Base-by-base conservation (phyloP, 148 eudicot genomes). In the Euryodendron excelsum region DNA sequence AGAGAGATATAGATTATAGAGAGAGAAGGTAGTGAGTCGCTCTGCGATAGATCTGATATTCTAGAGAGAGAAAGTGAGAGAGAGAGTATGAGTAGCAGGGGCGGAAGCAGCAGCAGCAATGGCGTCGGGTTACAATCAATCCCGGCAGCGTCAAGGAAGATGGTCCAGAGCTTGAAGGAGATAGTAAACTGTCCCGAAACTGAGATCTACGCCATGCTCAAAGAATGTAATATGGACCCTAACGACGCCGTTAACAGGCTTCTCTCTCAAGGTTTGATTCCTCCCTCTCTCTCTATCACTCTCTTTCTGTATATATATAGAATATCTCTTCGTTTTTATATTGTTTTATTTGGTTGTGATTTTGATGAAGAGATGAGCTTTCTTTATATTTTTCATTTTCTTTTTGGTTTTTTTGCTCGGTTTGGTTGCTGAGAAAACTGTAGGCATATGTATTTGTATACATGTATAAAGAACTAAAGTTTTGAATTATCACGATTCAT, bases 221-320 rank as follows among this genome's bases (percentile, higher is more conserved):
- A 90, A 81, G 99, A 96, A 11, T 96, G 97, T 83, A 87, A 96
- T 74, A 96, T 96, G 99, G 98, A 96, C 93, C 97, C 97, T 81
- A 87, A 88, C 85, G 99, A 93, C 81, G 87, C 99, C 34, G 97
- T 93, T 74, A 87, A 84, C 81, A 90, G 98, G 20, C 98, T 96
- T 44, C 91, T 96, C 50, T 63, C 92, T 71, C 99, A 91, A 91
- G 98, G 99, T 95, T 74, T 2, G 13, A 44, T 44, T 6, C 28
- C n/a, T 11, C 4, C 3, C 45, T 31, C 61, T 20, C 39, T 8
- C 5, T 61, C 58, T 41, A 44, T 9, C 27, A n/a, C n/a, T n/a
- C n/a, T n/a, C n/a, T n/a, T n/a, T n/a, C n/a, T n/a, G n/a, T n/a
- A n/a, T n/a, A n/a, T n/a, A n/a, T n/a, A n/a, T n/a, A n/a, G n/a